Conservation (phyloP, 2,329 filamentous ascomycete genomes). For the Ambrosiella xylebori region DNA sequence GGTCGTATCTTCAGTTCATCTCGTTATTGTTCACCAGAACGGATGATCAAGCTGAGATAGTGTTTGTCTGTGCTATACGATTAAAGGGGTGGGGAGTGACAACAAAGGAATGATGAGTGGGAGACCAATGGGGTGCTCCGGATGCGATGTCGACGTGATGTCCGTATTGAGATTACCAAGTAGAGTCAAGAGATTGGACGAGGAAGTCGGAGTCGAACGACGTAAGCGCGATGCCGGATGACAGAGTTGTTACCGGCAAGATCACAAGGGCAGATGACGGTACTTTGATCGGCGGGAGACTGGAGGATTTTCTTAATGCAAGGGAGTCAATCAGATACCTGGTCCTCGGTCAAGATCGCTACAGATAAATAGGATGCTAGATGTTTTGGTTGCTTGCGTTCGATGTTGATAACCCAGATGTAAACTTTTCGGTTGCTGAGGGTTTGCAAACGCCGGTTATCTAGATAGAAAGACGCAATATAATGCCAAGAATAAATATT, state of each 20-base stretch:
- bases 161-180: background rate
- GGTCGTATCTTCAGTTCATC: background rate
- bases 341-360: background rate
- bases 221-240: background rate
- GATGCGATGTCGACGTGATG: background rate
- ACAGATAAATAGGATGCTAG: background rate
- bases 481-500: no score
- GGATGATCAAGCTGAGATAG: background rate
- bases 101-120: no score
- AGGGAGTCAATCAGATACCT: background rate
- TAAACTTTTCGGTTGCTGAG: no score
- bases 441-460: no score
- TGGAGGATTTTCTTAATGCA: background rate
- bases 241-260: background rate
- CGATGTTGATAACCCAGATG: no score
- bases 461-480: no score
- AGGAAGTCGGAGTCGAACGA: background rate
- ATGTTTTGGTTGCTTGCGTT: no score
- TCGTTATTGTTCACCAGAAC: no score
- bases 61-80: no score
- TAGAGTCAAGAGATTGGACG: background rate
- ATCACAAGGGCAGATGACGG: background rate
- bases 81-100: no score
- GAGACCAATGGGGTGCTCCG: no score
- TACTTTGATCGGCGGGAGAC: background rate